Conservation (phyloP, 2,329 filamentous ascomycete species). For the Verticillium nubilum region DNA sequence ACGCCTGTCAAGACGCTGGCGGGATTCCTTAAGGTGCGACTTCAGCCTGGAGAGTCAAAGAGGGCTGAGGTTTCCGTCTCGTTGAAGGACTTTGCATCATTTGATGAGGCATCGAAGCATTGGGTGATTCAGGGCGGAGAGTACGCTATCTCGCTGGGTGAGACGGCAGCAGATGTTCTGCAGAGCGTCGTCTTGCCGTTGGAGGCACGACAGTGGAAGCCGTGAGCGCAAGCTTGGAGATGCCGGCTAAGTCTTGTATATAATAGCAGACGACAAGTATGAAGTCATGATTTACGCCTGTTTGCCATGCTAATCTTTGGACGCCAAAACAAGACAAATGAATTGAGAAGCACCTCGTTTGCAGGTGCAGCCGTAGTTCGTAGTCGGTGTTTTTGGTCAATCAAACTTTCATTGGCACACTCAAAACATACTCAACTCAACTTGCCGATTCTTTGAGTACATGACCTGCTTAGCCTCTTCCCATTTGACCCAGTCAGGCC, state of each 20-base stretch:
- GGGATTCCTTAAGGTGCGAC: slow-evolving; percentile 21
- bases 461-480: no score
- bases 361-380: no score
- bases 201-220: not conserved
- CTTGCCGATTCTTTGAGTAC: no score
- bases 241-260: not conserved
- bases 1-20: slow-evolving; percentile 21
- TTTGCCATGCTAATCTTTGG: no score
- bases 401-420: no score
- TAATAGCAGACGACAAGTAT: not conserved
- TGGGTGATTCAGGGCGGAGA: slow-evolving; percentile 21
- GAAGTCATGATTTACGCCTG: not conserved
- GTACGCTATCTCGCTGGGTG: slow-evolving; percentile 19
- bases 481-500: no score
- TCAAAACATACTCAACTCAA: no score
- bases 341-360: no score
- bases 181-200: slow-evolving; percentile 1
- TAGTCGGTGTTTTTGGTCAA: no score
- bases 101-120: slow-evolving; percentile 13
- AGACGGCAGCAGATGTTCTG: slow-evolving; percentile 17
- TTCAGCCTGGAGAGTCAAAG: slow-evolving; percentile 15
- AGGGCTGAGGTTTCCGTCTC: slow-evolving; percentile 10
- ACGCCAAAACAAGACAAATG: no score
- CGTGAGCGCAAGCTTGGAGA: not conserved
- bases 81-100: slow-evolving; percentile 21